Conservation (phyloP, 2,329 filamentous ascomycete species). For the Cytospora schulzeri region DNA sequence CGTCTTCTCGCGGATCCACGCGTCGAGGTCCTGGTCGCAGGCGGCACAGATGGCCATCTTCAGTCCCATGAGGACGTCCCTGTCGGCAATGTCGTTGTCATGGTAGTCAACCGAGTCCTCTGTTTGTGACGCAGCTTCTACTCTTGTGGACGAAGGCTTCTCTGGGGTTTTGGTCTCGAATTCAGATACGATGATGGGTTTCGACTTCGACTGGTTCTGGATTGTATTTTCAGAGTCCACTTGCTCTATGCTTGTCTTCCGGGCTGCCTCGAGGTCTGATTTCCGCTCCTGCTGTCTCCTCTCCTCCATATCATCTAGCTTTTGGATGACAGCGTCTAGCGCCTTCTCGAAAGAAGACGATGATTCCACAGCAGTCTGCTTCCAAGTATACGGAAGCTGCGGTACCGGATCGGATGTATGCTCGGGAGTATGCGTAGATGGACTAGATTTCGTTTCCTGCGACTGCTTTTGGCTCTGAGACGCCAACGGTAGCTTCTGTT, state of each 20-base stretch:
- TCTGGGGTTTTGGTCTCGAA: not conserved
- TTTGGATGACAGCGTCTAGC: slow-evolving; percentile 34
- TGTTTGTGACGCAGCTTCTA: not conserved
- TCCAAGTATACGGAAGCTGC: slow-evolving; percentile 32
- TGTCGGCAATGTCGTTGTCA: slow-evolving; percentile 47
- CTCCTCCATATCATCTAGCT: slow-evolving; percentile 35
- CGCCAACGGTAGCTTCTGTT: not conserved
- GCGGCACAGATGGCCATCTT: slow-evolving; percentile 59
- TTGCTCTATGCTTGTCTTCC: slow-evolving; percentile 7
- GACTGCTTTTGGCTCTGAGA: not conserved
- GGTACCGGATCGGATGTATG: not conserved
- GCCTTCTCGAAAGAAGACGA: slow-evolving; percentile 35
- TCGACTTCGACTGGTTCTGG: not conserved
- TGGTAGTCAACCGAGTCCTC: slow-evolving; percentile 31
- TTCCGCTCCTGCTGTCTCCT: slow-evolving; percentile 20
- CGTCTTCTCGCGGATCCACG: slow-evolving; percentile 52
- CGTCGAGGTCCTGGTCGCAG: slow-evolving; percentile 56
- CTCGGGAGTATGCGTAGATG: not conserved
- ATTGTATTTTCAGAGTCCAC: not conserved
- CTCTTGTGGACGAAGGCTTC: not conserved
- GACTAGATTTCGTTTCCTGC: not conserved
- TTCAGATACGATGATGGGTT: not conserved
- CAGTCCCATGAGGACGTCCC: slow-evolving; percentile 56
- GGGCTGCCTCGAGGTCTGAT: slow-evolving; percentile 8
- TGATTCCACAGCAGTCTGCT: slow-evolving; percentile 28